Conservation (phyloP, 2,329 filamentous ascomycete genomes). For the Colletotrichum sp. region DNA sequence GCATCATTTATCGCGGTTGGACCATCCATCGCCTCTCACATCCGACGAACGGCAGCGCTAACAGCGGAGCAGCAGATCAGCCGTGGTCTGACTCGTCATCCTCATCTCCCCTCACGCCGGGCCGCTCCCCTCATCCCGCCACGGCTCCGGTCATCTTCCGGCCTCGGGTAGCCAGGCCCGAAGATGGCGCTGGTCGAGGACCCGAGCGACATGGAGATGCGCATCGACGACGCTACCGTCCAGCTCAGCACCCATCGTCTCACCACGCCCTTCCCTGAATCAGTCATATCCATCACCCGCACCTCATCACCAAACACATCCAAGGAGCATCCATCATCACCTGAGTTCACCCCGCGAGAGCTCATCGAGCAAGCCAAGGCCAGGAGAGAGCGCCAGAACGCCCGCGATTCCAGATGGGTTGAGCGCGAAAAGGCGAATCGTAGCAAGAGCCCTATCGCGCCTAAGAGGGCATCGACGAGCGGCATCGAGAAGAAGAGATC, state of each 20-base stretch:
- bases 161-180: too few relatives aligned
- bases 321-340: neutral
- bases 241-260: neutral
- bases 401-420: neutral
- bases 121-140: neutral
- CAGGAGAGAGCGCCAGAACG: neutral
- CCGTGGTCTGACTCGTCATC: neutral
- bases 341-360: neutral
- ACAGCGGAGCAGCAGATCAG: neutral
- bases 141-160: neutral
- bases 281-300: neutral
- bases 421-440: neutral
- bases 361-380: neutral
- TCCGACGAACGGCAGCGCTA: neutral
- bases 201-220: neutral
- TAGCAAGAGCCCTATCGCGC: neutral
- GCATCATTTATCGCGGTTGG: neutral
- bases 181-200: neutral
- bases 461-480: neutral
- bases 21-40: neutral
- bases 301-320: neutral
- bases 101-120: neutral
- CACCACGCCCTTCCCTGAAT: neutral
- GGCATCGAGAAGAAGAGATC: constrained; percentile 2
- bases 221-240: neutral